Base-by-base conservation (phyloP, 2,329 filamentous ascomycete genomes). In the Penicillium occitanis region DNA sequence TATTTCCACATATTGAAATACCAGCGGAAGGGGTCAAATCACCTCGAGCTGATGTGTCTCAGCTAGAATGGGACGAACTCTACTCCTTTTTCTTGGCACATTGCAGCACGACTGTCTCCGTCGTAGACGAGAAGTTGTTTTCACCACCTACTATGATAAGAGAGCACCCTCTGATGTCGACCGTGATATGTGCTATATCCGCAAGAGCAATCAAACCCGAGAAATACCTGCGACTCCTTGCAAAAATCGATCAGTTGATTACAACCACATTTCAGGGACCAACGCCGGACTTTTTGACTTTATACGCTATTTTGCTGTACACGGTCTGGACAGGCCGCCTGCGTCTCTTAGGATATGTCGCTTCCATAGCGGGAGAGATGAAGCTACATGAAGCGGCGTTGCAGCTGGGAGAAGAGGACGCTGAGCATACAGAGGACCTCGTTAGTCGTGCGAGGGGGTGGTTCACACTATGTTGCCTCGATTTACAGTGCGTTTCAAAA, bases 381-480 rank as follows among this genome's bases (percentile, higher is more conserved):
- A 59, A 35, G 17, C 10, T 59, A 59, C 55, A 59, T 42, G 55
- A 59, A 42, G 55, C 55, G 10, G 55, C 55, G 7, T 28, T 59
- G 11, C 35, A 42, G 37, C 14, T 59, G 37, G 55, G 55, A 11
- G 55, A 59, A 59, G 35, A 42, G 8, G 13, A 11, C 40, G 8
- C 25, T 25, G 55, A 59, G n/a, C n/a, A 25, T 11, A 59, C 55
- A 42, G 55, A 59, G 19, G 40, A 25, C 10, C 55, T 59, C 35
- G 55, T 59, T 10, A 59, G n/a, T 40, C 55, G 35, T 25, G 55
- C 55, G 55, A 59, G 55, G n/a, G 55, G 7, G n/a, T 59, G 55
- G 55, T 42, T 59, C 22, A 59, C 55, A 5, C 25, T 59, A 40
- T 59, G 55, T 22, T 28, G 55, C 13, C 2, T 59, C 8, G 55